A percentile compares a stretch with the other conserved stretches of the same genome.
These are phyloP conservation scores for Cylindrotheca fusiformis DNA, from an alignment of 108 stramenopile genomes.

Conservation along the genomic window DNA sequence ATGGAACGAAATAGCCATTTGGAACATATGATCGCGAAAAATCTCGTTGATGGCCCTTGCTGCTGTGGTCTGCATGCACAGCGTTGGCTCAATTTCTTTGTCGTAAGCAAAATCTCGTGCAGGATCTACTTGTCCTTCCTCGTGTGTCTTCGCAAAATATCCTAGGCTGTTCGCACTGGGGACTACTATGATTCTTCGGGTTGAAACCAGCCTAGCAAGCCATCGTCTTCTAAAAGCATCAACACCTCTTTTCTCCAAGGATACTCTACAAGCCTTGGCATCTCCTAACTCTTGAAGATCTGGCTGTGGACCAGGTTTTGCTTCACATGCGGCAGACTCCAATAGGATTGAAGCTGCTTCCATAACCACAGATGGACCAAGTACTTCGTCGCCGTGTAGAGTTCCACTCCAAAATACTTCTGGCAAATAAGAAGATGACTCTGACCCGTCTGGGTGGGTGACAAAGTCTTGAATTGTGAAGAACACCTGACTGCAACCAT, in stretches of 20 bases:
- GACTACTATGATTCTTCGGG: conserved; percentile 70
- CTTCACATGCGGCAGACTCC: conserved; percentile 67
- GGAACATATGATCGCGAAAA: conserved; percentile 86
- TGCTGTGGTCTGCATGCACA: conserved; percentile 86
- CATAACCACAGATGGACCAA: conserved; percentile 68
- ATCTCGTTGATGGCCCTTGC: conserved; percentile 89
- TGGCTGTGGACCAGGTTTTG: conserved; percentile 30
- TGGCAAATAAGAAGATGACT: conserved; percentile 50
- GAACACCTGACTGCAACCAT: conserved; percentile 69
- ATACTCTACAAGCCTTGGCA: conserved; percentile 41
- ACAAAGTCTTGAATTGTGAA: conserved; percentile 70
- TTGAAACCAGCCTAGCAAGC: conserved; percentile 77
- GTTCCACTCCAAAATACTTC: conserved; percentile 90
- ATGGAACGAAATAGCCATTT: conserved; percentile 89
- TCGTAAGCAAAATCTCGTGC: conserved; percentile 51
- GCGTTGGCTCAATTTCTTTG: background rate
- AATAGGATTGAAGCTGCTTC: conserved; percentile 39
- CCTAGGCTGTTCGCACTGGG: conserved; percentile 83
- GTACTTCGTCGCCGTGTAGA: conserved; percentile 91
- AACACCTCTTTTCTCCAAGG: conserved; percentile 38
- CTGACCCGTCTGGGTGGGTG: conserved; percentile 58
- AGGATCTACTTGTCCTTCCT: conserved; percentile 35
- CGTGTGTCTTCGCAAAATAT: conserved; percentile 32
- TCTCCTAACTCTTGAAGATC: conserved; percentile 9
- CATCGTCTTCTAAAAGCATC: conserved; percentile 51